Evolutionary conservation across 2,329 filamentous ascomycete genomes (phyloP).

Genomic region (Chalaropsis ovoidea): DNA sequence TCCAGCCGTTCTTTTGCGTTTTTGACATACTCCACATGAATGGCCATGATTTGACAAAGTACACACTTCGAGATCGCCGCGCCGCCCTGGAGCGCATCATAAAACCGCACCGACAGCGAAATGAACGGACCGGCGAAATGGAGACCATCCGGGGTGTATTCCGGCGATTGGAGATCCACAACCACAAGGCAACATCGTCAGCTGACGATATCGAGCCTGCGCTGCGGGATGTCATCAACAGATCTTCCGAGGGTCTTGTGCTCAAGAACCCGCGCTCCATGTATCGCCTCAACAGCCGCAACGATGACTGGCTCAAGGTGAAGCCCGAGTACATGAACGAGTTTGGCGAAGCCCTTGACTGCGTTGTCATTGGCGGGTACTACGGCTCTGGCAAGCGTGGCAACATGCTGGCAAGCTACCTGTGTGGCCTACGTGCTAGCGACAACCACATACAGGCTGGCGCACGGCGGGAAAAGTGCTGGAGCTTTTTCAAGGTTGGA

Average conservation of each 20-base stretch:
- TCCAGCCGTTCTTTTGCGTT: slow-evolving; percentile 66
- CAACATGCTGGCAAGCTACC: slow-evolving; percentile 69
- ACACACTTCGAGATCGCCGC: slow-evolving; percentile 71
- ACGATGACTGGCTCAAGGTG: slow-evolving; percentile 96
- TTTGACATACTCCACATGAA: slow-evolving; percentile 93
- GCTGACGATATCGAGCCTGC: slow-evolving; percentile 66
- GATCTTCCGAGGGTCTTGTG: slow-evolving; percentile 80
- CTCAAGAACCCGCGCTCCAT: slow-evolving; percentile 84
- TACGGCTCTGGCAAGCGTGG: slow-evolving; percentile 81
- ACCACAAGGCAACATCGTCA: slow-evolving; percentile 54
- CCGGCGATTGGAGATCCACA: slow-evolving; percentile 73
- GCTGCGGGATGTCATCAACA: slow-evolving; percentile 72
- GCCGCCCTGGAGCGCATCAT: slow-evolving; percentile 46
- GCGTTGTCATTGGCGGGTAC: slow-evolving; percentile 81
- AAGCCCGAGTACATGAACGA: slow-evolving; percentile 98
- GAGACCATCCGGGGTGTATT: slow-evolving; percentile 56
- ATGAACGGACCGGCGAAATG: not conserved
- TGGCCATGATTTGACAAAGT: slow-evolving; percentile 64
- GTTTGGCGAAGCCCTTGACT: slow-evolving; percentile 87
- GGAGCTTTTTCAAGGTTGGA: slow-evolving; percentile 97
- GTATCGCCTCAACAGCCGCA: slow-evolving; percentile 80
- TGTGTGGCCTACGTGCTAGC: slow-evolving; percentile 77
- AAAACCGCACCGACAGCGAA: not conserved
- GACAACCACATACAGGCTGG: slow-evolving; percentile 53
- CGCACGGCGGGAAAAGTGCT: slow-evolving; percentile 61